Evolutionary conservation across 768 basidiomycete species (phyloP).

Genomic region (Boletus rubropictus): DNA sequence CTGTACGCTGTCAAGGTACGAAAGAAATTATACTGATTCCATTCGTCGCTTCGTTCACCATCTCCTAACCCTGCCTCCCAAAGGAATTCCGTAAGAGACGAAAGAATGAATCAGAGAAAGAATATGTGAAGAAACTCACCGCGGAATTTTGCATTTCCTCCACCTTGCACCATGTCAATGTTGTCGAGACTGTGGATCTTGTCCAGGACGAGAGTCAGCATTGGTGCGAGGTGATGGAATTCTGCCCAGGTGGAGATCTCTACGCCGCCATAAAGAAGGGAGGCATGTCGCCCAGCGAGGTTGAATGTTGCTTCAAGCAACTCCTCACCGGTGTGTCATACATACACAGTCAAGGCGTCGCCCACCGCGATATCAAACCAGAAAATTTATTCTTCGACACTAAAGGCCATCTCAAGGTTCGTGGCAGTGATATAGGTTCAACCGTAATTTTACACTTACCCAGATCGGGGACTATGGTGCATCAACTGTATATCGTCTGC

Average conservation of each 20-base stretch:
- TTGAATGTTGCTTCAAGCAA: slow-evolving; percentile 98
- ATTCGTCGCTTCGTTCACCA: not conserved
- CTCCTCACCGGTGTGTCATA: slow-evolving; percentile 85
- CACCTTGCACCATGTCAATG: slow-evolving; percentile 86
- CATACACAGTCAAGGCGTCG: slow-evolving; percentile 93
- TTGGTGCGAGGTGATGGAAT: slow-evolving; percentile 99
- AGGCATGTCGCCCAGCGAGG: slow-evolving; percentile 83
- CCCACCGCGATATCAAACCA: slow-evolving; percentile 96
- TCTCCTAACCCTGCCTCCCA: not conserved
- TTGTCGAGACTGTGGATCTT: slow-evolving; percentile 98
- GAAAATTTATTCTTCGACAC: slow-evolving; percentile 96
- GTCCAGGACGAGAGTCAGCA: slow-evolving; percentile 96
- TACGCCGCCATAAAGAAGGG: slow-evolving; percentile 99
- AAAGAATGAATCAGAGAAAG: slow-evolving; percentile 98
- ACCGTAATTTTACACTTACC: slow-evolving; percentile 10
- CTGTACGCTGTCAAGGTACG: slow-evolving; percentile 95
- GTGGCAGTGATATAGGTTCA: slow-evolving; percentile 12
- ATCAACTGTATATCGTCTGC: slow-evolving; percentile 96
- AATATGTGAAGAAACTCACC: slow-evolving; percentile 99
- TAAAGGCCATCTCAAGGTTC: slow-evolving; percentile 87
- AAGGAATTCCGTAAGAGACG: slow-evolving; percentile 97
- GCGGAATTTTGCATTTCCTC: slow-evolving; percentile 99
- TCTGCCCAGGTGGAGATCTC: slow-evolving; percentile 95
- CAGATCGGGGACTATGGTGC: slow-evolving; percentile 99
- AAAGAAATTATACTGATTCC: not conserved